Base-by-base conservation (phyloP, 2,329 filamentous ascomycete species). In the Ustulina deusta region DNA sequence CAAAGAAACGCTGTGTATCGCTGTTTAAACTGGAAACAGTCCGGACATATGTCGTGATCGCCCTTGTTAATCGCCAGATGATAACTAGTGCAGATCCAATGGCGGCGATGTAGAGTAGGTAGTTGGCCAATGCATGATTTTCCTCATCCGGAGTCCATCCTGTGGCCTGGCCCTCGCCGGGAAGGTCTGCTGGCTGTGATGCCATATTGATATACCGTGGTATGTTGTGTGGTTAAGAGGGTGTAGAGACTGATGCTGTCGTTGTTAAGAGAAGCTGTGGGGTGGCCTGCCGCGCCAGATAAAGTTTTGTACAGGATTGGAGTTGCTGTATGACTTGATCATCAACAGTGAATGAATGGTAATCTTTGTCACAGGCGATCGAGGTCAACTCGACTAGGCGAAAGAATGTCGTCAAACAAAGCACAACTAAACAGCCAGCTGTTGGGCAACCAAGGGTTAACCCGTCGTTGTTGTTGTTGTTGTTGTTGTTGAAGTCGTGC, bases 1-100 rank as follows among this genome's bases (percentile, higher is more conserved):
- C 86, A 77, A 94, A 97, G 82, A 93, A 97, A 68, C 87, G 85
- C 79, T 97, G 94, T 1, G 85, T 90, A 71, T 93, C 91, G 81
- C 93, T 93, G 81, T 87, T 90, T 72, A 97, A 86, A 75, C 90
- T 93, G 48, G 91, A 86, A 51, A 97, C 84, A 29, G 87, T 90
- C 70, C 94, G 89, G 42, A 94, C 83, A 76, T 96, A 91, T 72
- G 86, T 88, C 65, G 87, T 83, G 64, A 91, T 80, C 62, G 86
- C 84, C 58, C 89, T 84, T 62, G 83, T 80, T 70, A 90, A 78
- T 69, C 91, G 89, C 87, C 93, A 95, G 70, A 90, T 73, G 70
- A 92, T 84, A 73, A 94, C 83, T 57, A 85, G 84, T 40, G 79
- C 84, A 13, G 90, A 86, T 59, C 94, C 83, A 58, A 85, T 85